These are phyloP conservation scores for Symbiodinium pilosum DNA, from an alignment of 73 alveolate genomes.

Conservation along the genomic window DNA sequence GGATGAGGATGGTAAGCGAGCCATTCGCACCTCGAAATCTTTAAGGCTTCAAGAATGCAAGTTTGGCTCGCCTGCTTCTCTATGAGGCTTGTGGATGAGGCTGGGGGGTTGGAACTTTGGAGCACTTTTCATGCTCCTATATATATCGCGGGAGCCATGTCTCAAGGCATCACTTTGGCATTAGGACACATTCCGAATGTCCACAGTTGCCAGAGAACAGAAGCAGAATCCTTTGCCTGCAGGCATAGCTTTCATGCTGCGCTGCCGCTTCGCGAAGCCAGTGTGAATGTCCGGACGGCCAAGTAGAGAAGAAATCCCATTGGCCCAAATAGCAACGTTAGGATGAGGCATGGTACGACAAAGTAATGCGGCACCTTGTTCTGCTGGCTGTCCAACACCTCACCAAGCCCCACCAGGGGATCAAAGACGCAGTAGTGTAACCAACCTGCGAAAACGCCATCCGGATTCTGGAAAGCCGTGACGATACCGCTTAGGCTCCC, in stretches of 20 bases:
- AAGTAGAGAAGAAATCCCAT: conserved; percentile 58
- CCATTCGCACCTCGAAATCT: neutral
- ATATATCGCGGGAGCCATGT: no score
- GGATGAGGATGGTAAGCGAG: neutral
- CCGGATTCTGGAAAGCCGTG: conserved; percentile 69
- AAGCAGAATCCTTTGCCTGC: no score
- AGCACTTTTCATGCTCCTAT: no score
- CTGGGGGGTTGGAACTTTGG: no score
- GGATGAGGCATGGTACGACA: conserved; percentile 43
- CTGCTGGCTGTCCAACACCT: conserved; percentile 84
- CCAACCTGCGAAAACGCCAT: conserved; percentile 69
- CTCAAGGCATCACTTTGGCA: no score
- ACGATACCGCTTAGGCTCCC: conserved; percentile 18
- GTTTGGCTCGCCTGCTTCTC: no score
- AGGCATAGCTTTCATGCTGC: neutral
- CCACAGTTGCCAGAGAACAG: no score
- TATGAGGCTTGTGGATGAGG: no score
- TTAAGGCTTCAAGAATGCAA: no score
- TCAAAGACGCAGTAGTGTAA: conserved; percentile 81
- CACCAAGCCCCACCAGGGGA: conserved; percentile 85
- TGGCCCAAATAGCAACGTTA: conserved; percentile 78
- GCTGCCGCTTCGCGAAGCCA: conserved; percentile 8
- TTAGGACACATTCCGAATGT: no score
- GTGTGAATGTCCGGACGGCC: conserved; percentile 27
- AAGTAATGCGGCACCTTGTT: conserved; percentile 51